A percentile compares a stretch with the other conserved stretches of the same genome.
phyloP scores from a whole-genome alignment of 805 yeast genomes.

The Yamadazyma ubonensis region DNA sequence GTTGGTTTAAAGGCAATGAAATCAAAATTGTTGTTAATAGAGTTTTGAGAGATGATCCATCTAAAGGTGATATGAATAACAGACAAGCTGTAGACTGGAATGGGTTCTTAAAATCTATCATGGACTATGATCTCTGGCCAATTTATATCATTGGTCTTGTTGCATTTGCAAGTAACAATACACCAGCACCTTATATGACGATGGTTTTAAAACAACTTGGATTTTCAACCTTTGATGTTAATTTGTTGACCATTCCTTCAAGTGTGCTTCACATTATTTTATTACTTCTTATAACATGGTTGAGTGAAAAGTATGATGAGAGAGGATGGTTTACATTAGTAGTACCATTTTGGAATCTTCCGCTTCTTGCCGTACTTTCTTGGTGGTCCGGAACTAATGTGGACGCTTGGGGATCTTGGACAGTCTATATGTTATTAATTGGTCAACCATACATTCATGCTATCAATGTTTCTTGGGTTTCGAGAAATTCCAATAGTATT shows the following conservation, averaged over 20 bases:
- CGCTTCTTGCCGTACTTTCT: slow-evolving; percentile 30
- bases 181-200: slow-evolving; percentile 43
- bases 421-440: slow-evolving; percentile 26
- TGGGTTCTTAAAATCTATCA: slow-evolving; percentile 18
- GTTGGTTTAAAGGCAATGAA: slow-evolving; percentile 27
- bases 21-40: slow-evolving; percentile 28
- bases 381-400: slow-evolving; percentile 44
- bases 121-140: slow-evolving; percentile 29
- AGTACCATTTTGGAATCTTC: slow-evolving; percentile 32
- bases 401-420: slow-evolving; percentile 44
- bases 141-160: slow-evolving; percentile 36
- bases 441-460: slow-evolving; percentile 37
- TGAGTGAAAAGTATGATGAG: slow-evolving; percentile 33
- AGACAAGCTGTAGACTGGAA: slow-evolving; percentile 24
- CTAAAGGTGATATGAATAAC: slow-evolving; percentile 31
- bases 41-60: slow-evolving; percentile 28
- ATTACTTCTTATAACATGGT: slow-evolving; percentile 34
- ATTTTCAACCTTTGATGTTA: slow-evolving; percentile 22
- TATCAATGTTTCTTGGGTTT: slow-evolving; percentile 28
- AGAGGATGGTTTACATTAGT: slow-evolving; percentile 23
- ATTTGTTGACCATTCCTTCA: slow-evolving; percentile 24
- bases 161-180: slow-evolving; percentile 18
- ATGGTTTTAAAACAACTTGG: slow-evolving; percentile 41
- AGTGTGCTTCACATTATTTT: slow-evolving; percentile 31
- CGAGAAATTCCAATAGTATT: slow-evolving; percentile 26